Percentiles rank a stretch among this genome's conserved stretches.
These are phyloP conservation scores for Collybia nuda DNA, from an alignment of 768 basidiomycete species.

Conservation along the genomic window DNA sequence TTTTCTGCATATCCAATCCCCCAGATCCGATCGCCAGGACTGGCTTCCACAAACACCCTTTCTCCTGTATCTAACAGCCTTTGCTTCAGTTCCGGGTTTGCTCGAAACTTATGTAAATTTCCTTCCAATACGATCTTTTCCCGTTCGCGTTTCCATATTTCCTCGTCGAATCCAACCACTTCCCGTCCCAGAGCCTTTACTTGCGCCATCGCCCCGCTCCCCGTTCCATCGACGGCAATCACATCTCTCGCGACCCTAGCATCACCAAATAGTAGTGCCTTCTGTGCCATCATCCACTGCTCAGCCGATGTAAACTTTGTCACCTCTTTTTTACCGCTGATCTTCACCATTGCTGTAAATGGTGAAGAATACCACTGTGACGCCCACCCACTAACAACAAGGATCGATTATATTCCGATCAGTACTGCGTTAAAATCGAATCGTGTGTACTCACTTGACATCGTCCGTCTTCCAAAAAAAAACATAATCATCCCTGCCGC, in stretches of 20 bases:
- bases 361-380: background rate
- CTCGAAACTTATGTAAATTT: slow-evolving; percentile 53
- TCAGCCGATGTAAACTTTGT: too few species aligned
- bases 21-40: slow-evolving; percentile 63
- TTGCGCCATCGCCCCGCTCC: slow-evolving; percentile 31
- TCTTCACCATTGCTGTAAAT: background rate
- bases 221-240: slow-evolving; percentile 29
- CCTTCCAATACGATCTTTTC: slow-evolving; percentile 53
- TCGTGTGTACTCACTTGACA: slow-evolving; percentile 31
- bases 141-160: slow-evolving; percentile 43
- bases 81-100: slow-evolving; percentile 39
- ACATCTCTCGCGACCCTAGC: slow-evolving; percentile 39
- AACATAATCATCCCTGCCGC: slow-evolving; percentile 31
- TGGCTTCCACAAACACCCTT: slow-evolving; percentile 53
- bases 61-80: slow-evolving; percentile 48
- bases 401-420: too few species aligned
- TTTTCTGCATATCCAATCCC: slow-evolving; percentile 56
- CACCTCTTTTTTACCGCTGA: background rate
- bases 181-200: slow-evolving; percentile 57
- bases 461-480: slow-evolving; percentile 48
- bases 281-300: slow-evolving; percentile 25
- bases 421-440: too few species aligned
- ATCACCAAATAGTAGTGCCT: slow-evolving; percentile 57
- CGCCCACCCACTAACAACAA: too few species aligned
- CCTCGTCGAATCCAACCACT: slow-evolving; percentile 48